Conservation (phyloP, 73 alveolate genomes). For the Loxodes magnus region DNA sequence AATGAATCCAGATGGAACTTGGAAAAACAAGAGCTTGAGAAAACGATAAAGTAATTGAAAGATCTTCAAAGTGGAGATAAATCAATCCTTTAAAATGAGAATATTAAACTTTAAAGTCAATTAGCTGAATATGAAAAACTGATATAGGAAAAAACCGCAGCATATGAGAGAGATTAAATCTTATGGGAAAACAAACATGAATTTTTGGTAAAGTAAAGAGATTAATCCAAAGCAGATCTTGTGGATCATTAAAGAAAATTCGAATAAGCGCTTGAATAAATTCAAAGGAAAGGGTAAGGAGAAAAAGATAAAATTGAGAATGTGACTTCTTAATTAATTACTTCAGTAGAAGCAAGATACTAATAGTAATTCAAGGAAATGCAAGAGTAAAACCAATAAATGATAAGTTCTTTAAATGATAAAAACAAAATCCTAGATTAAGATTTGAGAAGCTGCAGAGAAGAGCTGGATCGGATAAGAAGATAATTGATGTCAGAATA, state of each 20-base stretch:
- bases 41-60: neutral
- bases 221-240: constrained; percentile 60
- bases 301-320: constrained; percentile 70
- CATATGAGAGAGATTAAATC: neutral
- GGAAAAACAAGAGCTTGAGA: neutral
- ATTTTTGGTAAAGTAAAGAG: neutral
- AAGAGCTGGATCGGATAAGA: constrained; percentile 59
- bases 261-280: constrained; percentile 69
- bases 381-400: constrained; percentile 50
- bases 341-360: constrained; percentile 63
- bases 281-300: constrained; percentile 52
- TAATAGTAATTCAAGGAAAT: constrained; percentile 72
- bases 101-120: neutral
- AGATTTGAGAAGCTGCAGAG: constrained; percentile 64
- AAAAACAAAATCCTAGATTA: constrained; percentile 65
- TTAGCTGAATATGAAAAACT: constrained; percentile 1
- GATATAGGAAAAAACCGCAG: neutral
- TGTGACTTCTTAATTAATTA: constrained; percentile 24
- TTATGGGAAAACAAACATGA: constrained; percentile 4
- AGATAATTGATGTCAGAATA: constrained; percentile 61
- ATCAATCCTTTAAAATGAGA: neutral
- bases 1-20: neutral
- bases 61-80: neutral
- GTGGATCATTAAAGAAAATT: constrained; percentile 72
- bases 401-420: constrained; percentile 11